Conservation (phyloP, 192 early-diverging fungal genomes). For the Phycomyces blakesleeanus region DNA sequence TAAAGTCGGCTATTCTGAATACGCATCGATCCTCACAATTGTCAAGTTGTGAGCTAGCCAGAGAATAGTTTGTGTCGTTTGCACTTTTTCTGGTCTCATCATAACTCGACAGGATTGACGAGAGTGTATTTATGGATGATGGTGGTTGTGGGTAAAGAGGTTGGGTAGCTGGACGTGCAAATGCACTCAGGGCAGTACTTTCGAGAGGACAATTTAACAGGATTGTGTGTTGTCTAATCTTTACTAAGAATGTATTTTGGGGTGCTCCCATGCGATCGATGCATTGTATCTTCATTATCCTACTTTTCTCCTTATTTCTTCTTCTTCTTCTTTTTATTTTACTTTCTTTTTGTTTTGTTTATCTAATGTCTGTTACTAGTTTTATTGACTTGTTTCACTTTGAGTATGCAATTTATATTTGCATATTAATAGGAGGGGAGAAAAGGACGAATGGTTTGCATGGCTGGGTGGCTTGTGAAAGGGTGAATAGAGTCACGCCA, state of each 20-base stretch:
- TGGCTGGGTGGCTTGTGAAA: background rate
- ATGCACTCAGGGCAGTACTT: constrained; percentile 1
- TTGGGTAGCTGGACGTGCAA: background rate
- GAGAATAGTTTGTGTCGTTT: constrained; percentile 7
- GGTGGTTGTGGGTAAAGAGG: constrained; percentile 2
- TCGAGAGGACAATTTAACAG: constrained; percentile 33
- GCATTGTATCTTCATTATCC: constrained; percentile 30
- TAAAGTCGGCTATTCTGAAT: constrained; percentile 44
- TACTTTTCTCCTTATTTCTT: background rate
- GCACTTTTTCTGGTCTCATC: constrained; percentile 15
- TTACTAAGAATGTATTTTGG: constrained; percentile 24
- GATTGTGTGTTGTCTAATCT: constrained; percentile 21
- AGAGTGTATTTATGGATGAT: background rate
- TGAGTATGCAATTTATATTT: no score
- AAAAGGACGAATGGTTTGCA: background rate
- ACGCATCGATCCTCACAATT: constrained; percentile 17
- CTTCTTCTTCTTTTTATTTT: background rate
- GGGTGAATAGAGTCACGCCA: no score
- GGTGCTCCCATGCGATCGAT: constrained; percentile 7
- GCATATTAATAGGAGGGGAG: no score
- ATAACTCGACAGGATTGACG: constrained; percentile 3
- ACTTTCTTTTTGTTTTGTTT: no score
- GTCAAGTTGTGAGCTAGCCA: constrained; percentile 1
- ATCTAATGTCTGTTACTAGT: no score
- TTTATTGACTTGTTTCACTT: no score